A percentile compares a stretch with the other conserved stretches of the same genome.
Evolutionary conservation across 78 protist species (phyloP).

Genomic region (Trichosphaerium sp.): DNA sequence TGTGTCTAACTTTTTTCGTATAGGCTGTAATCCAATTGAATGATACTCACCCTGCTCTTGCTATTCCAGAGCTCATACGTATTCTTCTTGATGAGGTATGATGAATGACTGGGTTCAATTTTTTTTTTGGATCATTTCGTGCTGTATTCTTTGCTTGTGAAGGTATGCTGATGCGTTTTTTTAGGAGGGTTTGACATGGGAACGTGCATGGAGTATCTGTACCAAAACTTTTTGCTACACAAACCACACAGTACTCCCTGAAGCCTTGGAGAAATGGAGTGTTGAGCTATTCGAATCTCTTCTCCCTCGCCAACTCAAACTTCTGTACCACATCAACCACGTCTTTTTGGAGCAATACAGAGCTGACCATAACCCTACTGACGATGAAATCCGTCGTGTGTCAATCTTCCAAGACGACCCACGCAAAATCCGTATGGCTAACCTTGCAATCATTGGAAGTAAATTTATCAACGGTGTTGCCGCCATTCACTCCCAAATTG

Average conservation of each 20-base stretch:
- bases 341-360: constrained; percentile 34
- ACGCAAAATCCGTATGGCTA: constrained; percentile 66
- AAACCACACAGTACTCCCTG: constrained; percentile 92
- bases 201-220: constrained; percentile 71
- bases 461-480: constrained; percentile 90
- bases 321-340: constrained; percentile 86
- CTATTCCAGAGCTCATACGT: constrained; percentile 78
- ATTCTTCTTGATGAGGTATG: constrained; percentile 76
- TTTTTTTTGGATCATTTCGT: too few species aligned
- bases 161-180: too few species aligned
- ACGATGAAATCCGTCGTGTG: constrained; percentile 22
- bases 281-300: constrained; percentile 63
- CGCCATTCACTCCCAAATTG: constrained; percentile 69
- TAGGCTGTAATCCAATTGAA: constrained; percentile 82
- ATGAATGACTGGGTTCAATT: too few species aligned
- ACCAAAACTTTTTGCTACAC: constrained; percentile 73
- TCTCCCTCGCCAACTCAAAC: constrained; percentile 82
- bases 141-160: too few species aligned
- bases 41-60: constrained; percentile 94
- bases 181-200: constrained; percentile 58
- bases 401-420: constrained; percentile 76
- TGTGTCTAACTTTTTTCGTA: not conserved
- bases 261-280: constrained; percentile 91
- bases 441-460: constrained; percentile 75
- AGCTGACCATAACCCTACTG: constrained; percentile 56